Evolutionary conservation across 768 basidiomycete species (phyloP).

Genomic region (Xerocomus potaroensis): DNA sequence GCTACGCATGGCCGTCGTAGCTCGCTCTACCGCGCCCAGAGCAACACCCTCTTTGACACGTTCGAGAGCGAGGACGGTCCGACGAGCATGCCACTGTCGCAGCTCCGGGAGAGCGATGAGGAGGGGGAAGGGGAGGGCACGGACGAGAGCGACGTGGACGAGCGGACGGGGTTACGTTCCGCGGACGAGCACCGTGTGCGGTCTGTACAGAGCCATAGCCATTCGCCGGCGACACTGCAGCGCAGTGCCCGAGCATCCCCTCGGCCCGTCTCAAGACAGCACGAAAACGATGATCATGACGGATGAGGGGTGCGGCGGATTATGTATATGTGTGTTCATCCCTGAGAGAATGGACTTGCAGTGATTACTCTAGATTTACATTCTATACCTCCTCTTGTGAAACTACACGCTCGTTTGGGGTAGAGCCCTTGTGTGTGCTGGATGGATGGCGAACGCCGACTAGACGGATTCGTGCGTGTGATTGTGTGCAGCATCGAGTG

Average conservation of each 20-base stretch:
- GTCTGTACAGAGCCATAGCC: conserved; percentile 49
- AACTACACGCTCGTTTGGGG: conserved; percentile 8
- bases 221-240: conserved; percentile 42
- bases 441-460: too few relatives aligned
- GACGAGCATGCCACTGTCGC: conserved; percentile 48
- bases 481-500: too few relatives aligned
- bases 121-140: conserved; percentile 46
- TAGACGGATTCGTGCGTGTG: too few relatives aligned
- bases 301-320: too few relatives aligned
- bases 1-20: conserved; percentile 59
- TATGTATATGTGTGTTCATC: too few relatives aligned
- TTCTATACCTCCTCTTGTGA: conserved; percentile 19
- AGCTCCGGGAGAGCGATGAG: conserved; percentile 65
- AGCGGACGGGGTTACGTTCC: conserved; percentile 36
- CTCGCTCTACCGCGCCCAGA: conserved; percentile 63
- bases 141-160: conserved; percentile 44
- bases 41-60: conserved; percentile 66
- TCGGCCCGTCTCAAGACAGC: conserved; percentile 13
- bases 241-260: conserved; percentile 22
- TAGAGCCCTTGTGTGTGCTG: too few relatives aligned
- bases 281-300: not conserved
- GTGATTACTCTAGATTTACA: conserved; percentile 25
- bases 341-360: conserved; percentile 24
- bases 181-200: conserved; percentile 21
- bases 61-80: conserved; percentile 50